Conservation (phyloP, 371 early-diverging fungal genomes). For the Mucor velutinosus region DNA sequence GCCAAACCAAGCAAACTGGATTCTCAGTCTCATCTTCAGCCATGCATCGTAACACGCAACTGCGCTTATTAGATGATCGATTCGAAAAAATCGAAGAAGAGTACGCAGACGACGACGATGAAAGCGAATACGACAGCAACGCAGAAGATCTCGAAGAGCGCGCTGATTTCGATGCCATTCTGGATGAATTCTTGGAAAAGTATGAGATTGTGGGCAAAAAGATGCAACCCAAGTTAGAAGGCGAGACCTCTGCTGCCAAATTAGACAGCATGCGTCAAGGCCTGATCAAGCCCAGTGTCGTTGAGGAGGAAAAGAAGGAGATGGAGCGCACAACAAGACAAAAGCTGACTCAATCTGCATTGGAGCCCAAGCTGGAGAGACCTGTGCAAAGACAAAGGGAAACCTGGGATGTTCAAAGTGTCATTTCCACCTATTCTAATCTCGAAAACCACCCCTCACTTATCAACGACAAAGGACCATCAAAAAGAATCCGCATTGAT, state of each 20-base stretch:
- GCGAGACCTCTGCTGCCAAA: slow-evolving; percentile 62
- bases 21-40: slow-evolving; percentile 91
- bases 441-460: slow-evolving; percentile 80
- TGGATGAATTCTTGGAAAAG: slow-evolving; percentile 89
- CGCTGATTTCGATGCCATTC: slow-evolving; percentile 70
- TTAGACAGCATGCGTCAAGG: slow-evolving; percentile 71
- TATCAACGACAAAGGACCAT: slow-evolving; percentile 58
- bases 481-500: slow-evolving; percentile 57
- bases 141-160: slow-evolving; percentile 48
- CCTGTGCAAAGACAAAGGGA: slow-evolving; percentile 57
- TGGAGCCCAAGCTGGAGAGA: slow-evolving; percentile 36
- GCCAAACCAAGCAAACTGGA: slow-evolving; percentile 51
- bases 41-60: slow-evolving; percentile 88
- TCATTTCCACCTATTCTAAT: slow-evolving; percentile 83
- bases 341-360: slow-evolving; percentile 26
- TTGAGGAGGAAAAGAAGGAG: slow-evolving; percentile 18
- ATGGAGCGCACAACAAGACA: slow-evolving; percentile 24
- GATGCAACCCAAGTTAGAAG: slow-evolving; percentile 69
- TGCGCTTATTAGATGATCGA: slow-evolving; percentile 88
- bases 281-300: slow-evolving; percentile 30
- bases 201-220: slow-evolving; percentile 80
- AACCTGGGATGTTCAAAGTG: slow-evolving; percentile 82
- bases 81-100: slow-evolving; percentile 86
- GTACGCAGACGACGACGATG: slow-evolving; percentile 75
- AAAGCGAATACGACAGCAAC: slow-evolving; percentile 55